Evolutionary conservation across 257 asterid genomes (phyloP), one percentile per base, ranked within the genome.

Genomic region (Ehretia macrophylla): DNA sequence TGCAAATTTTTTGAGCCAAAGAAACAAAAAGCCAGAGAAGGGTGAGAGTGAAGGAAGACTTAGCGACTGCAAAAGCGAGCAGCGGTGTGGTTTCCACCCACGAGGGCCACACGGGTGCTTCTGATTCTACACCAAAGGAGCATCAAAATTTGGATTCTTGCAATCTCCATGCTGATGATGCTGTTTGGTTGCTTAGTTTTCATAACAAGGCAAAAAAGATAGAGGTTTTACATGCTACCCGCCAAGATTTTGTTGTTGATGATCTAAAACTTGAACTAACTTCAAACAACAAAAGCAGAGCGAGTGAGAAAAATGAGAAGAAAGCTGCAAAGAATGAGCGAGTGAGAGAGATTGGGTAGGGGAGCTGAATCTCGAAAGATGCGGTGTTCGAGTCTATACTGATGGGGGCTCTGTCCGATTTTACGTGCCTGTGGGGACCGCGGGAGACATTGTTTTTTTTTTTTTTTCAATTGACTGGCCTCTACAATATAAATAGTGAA

Each of bases 41-140:
- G 35, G 5, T 27, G 61, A 54, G 49, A 64, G 69, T 14, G 13
- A 54, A 10, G 58, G 45, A 40, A 14, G n/a, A 14, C 39, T 61
- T 84, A 84, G 76, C 92, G 92, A 64, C 81, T 56, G 75, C 88
- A 84, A 67, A 84, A 84, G 64, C 92, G 70, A 47, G 92, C 62
- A 50, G 88, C 92, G 69, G 92, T 84, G 80, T 81, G 92, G 45
- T 84, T 84, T 37, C 85, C 88, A 74, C 92, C 92, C 75, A 81
- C 75, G 61, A 84, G 86, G 69, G 80, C 78, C 55, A 77, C 75
- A 53, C 83, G 86, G 45, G 0, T 68, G 59, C 53, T 69, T 77
- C 69, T 72, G 14, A 53, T 52, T 42, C 68, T 68, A 21, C 72
- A 68, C 74, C 81, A 76, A 59, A 81, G 86, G 64, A 73, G 70